Evolutionary conservation across 768 basidiomycete genomes (phyloP), one percentile per base, ranked within the genome.

Genomic region (Russula lepida): DNA sequence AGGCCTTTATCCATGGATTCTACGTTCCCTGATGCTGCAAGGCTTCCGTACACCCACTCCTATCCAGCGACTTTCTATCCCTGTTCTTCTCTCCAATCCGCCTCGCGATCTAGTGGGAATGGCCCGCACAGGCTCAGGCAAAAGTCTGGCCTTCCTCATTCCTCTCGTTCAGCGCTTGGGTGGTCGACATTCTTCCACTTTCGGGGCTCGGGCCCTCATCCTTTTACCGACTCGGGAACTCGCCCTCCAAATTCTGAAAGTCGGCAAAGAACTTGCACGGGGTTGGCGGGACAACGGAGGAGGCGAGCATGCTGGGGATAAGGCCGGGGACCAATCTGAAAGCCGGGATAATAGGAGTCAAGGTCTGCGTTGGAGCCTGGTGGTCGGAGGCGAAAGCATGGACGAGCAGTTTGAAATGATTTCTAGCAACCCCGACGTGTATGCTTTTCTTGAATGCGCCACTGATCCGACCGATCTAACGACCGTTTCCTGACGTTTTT

Each of bases 401-500:
- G 93, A 98, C 64, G 92, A 94, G 69, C 97, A 99, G 71, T 99
- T 98, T 65, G 89, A 95, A 71, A 88, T 89, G 84, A 91, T 99
- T 68, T 85, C 91, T 7, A 87, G 80, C 69, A 95, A 95, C 69
- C 95, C 97, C 0, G 97, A 99, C 71, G 77, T 98, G 95, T 97
- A 74, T 72, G 92, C 83, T 27, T 21, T 52, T 50, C 13, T 44
- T 15, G 9, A 17, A 39, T 23, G 5, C 37, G 44, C 39, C 57
- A 62, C 47, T 64, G 56, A 62, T 49, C 39, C 57, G 47, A 11
- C 13, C 21, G 41, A 55, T 55, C 41, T 44, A 17, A 55, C 8
- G 25, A 13, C 17, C 6, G 11, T 49, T 53, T 23, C 32, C 56
- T 66, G n/a, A n/a, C 57, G 67, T 19, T 35, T 0, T 30, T 8